Evolutionary conservation across 2,329 filamentous ascomycete genomes (phyloP).

Genomic region (Pleurostoma richardsiae): DNA sequence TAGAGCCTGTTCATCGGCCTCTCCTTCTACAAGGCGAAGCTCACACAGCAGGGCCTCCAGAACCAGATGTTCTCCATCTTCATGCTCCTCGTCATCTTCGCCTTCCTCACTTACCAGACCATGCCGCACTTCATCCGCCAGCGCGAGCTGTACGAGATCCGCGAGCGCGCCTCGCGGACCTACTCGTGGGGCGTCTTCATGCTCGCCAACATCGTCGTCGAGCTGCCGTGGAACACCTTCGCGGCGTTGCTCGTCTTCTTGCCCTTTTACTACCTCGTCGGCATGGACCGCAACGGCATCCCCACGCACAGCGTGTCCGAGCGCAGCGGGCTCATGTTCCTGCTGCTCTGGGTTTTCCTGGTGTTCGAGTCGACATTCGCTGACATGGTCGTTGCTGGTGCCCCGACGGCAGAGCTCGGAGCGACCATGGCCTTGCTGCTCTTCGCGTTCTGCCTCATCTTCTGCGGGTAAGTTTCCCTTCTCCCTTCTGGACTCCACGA

Average conservation of each 20-base stretch:
- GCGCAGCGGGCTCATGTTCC: slow-evolving; percentile 58
- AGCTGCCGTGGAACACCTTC: slow-evolving; percentile 57
- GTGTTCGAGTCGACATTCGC: slow-evolving; percentile 62
- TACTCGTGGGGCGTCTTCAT: slow-evolving; percentile 59
- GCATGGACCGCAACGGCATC: slow-evolving; percentile 48
- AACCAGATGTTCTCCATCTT: slow-evolving; percentile 58
- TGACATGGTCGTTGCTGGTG: slow-evolving; percentile 55
- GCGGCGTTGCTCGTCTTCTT: slow-evolving; percentile 58
- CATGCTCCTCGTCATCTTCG: slow-evolving; percentile 52
- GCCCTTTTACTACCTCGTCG: slow-evolving; percentile 63
- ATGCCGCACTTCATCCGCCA: slow-evolving; percentile 56
- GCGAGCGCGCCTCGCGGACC: slow-evolving; percentile 52
- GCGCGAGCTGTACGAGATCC: slow-evolving; percentile 53
- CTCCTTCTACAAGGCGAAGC: slow-evolving; percentile 48
- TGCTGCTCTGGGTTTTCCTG: slow-evolving; percentile 57
- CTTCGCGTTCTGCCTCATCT: slow-evolving; percentile 57
- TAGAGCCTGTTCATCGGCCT: slow-evolving; percentile 54
- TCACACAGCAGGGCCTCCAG: slow-evolving; percentile 50
- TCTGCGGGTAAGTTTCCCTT: slow-evolving; percentile 36
- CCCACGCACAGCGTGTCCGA: slow-evolving; percentile 3
- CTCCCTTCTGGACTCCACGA: neutral
- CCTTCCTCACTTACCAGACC: slow-evolving; percentile 47
- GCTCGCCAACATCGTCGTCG: slow-evolving; percentile 50
- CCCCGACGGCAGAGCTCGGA: slow-evolving; percentile 58
- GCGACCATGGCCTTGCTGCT: slow-evolving; percentile 58